phyloP scores from a whole-genome alignment of 768 basidiomycete species.

The Mycena leptocephala region DNA sequence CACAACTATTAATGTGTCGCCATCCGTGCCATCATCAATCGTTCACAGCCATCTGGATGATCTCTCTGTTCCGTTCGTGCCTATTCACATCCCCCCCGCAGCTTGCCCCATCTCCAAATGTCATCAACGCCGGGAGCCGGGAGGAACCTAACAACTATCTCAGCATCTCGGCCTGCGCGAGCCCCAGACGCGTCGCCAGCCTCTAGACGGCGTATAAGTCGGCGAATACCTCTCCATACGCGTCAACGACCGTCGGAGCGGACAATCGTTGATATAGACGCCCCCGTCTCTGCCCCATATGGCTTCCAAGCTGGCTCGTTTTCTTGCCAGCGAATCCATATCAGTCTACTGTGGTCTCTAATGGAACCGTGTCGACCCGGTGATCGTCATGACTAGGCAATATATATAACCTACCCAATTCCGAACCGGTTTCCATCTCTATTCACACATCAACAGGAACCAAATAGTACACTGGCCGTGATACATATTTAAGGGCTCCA shows the following conservation, averaged over 20 bases:
- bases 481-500: conserved; percentile 13
- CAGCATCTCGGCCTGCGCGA: neutral
- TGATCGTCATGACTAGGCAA: conserved; percentile 18
- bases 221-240: neutral
- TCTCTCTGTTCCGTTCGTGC: too few relatives aligned
- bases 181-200: neutral
- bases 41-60: neutral
- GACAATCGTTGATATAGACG: neutral
- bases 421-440: conserved; percentile 29
- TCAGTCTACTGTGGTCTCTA: neutral
- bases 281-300: neutral
- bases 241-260: conserved; percentile 11
- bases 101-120: neutral
- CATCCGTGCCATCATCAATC: neutral
- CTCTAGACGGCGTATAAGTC: conserved; percentile 6
- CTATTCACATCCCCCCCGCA: neutral
- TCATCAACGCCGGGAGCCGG: neutral
- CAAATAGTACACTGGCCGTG: neutral
- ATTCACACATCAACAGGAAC: conserved; percentile 21
- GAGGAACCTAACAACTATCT: neutral
- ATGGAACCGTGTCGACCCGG: neutral
- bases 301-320: neutral
- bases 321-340: too few relatives aligned
- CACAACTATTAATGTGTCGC: too few relatives aligned
- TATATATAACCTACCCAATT: neutral